A percentile compares a stretch with the other conserved stretches of the same genome.
phyloP scores from a whole-genome alignment of 2,329 filamentous ascomycete genomes.

The Amesomyces nigricolor region DNA sequence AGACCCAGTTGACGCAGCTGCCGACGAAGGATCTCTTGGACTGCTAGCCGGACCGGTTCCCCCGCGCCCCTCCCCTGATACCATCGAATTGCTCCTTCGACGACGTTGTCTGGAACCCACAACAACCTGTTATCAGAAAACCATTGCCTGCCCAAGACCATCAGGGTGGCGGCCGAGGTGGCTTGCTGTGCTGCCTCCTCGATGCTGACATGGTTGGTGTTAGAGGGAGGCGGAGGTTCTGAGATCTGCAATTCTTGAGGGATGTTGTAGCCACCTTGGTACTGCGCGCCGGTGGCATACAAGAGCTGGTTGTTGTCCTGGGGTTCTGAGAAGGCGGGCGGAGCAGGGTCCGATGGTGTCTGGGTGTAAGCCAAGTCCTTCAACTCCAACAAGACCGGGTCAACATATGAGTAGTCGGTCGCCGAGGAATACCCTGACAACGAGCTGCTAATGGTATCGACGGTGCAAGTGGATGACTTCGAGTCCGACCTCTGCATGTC shows the following conservation, averaged over 20 bases:
- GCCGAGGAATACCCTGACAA: slow-evolving; percentile 2
- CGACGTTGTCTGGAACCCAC: slow-evolving; percentile 3
- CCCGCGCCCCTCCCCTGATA: slow-evolving; percentile 13
- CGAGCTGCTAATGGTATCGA: slow-evolving; percentile 8
- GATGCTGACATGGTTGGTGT: slow-evolving; percentile 4
- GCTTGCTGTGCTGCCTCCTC: slow-evolving; percentile 12
- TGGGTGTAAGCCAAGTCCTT: background rate
- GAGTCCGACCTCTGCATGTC: slow-evolving; percentile 17
- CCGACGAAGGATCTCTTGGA: slow-evolving; percentile 16
- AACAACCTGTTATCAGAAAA: background rate
- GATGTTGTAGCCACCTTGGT: background rate
- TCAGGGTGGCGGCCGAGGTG: background rate
- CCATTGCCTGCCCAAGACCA: background rate
- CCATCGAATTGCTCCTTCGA: slow-evolving; percentile 19
- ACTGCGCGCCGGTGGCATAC: slow-evolving; percentile 13
- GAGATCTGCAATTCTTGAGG: slow-evolving; percentile 7
- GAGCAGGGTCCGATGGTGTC: background rate
- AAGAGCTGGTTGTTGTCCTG: slow-evolving; percentile 10
- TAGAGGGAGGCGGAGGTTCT: background rate
- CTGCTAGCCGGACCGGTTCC: slow-evolving; percentile 10
- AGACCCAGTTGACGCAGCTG: background rate
- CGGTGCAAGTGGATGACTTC: slow-evolving; percentile 10
- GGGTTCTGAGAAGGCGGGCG: background rate
- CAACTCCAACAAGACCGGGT: background rate
- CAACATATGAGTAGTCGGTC: slow-evolving; percentile 1